These are phyloP conservation scores for Fusarium pseudocircinatum DNA, from an alignment of 2,329 filamentous ascomycete genomes.

Conservation along the genomic window DNA sequence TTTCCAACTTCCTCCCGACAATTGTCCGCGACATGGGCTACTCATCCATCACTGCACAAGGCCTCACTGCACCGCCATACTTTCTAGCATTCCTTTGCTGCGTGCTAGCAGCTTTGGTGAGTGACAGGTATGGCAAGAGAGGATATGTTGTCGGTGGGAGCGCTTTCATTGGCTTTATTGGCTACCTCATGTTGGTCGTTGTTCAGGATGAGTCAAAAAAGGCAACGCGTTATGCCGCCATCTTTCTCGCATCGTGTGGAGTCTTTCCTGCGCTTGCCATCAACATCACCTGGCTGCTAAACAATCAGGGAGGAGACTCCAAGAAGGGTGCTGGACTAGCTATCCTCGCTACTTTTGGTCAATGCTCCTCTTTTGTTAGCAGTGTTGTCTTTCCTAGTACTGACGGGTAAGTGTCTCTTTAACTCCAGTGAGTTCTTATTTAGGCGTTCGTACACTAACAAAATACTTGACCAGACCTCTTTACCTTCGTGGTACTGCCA, in stretches of 20 bases:
- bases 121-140: slow-evolving; percentile 3
- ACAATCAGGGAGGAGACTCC: slow-evolving; percentile 23
- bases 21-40: slow-evolving; percentile 20
- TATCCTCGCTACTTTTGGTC: slow-evolving; percentile 4
- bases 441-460: not conserved
- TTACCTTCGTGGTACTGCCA: slow-evolving; percentile 5
- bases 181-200: slow-evolving; percentile 3
- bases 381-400: slow-evolving; percentile 16
- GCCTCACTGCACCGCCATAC: slow-evolving; percentile 16
- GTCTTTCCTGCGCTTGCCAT: slow-evolving; percentile 17
- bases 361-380: slow-evolving; percentile 14
- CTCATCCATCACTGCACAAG: slow-evolving; percentile 7
- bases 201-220: slow-evolving; percentile 13
- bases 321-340: slow-evolving; percentile 16
- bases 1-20: slow-evolving; percentile 27
- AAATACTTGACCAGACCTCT: slow-evolving; percentile 1
- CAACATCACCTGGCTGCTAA: slow-evolving; percentile 26
- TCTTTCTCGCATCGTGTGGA: slow-evolving; percentile 5
- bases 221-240: not conserved
- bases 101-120: slow-evolving; percentile 3
- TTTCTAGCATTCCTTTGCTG: slow-evolving; percentile 13
- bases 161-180: not conserved
- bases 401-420: slow-evolving; percentile 2
- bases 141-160: not conserved
- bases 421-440: fast-evolving